Evolutionary conservation across 495 filamentous ascomycete genomes (phyloP), one percentile per base, ranked within the genome.

Genomic region (Penicillium atrosanguineum): DNA sequence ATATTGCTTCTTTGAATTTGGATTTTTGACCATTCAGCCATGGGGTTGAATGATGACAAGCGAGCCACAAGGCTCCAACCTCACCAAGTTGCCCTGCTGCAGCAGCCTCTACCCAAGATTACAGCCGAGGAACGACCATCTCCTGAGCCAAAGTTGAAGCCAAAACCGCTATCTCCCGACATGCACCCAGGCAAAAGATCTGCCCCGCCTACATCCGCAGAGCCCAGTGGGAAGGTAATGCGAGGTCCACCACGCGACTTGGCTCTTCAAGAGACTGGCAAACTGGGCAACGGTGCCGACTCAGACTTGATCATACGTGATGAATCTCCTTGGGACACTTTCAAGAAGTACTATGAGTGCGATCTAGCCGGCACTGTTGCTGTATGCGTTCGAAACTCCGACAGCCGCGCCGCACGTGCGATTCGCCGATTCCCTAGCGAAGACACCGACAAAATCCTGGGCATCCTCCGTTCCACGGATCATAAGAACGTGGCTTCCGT

Each of bases 351-450:
- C 36, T 63, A 53, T 49, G 36, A 56, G 21, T 63, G 56, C 36
- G 56, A 63, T 51, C 45, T 63, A 28, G 60, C 60, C 38, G 52
- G 60, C 18, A 38, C 45, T 16, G 55, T 63, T 16, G 25, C 25
- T 20, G 34, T 62, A 19, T 62, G 25, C 21, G 31, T 58, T n/a
- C 42, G 34, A 21, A 7, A 9, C 7, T 55, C 52, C 18, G 44
- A 38, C 26, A n/a, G 23, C 15, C 46, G 45, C 34, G 49, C 15
- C 7, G 45, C 42, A 37, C 40, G 25, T 37, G 60, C 55, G 4
- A 41, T 63, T 20, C 49, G 52, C 20, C 46, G 39, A 44, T 59
- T 40, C 45, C n/a, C 52, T 3, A 41, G 12, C 5, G 39, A 46
- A 34, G 45, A 63, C 38, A 19, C 28, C 16, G 48, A 53, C 34